Evolutionary conservation across 2,329 filamentous ascomycete genomes (phyloP).

Genomic region (Lithohypha guttulata): DNA sequence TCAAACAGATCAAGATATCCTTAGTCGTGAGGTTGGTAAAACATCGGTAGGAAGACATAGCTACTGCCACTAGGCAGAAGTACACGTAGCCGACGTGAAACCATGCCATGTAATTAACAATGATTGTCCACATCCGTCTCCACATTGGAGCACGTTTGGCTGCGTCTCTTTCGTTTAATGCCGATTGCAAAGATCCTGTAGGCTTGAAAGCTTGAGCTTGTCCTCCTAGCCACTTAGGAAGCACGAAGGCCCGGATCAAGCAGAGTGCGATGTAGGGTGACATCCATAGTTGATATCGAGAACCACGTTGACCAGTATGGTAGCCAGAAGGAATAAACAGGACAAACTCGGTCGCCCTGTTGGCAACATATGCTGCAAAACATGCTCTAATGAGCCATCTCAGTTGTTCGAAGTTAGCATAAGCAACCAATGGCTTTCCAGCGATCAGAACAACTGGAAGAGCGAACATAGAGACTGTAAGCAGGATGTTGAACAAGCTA

Average conservation of each 20-base stretch:
- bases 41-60: constrained; percentile 42
- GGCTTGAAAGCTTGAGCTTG: constrained; percentile 50
- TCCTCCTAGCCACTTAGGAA: constrained; percentile 51
- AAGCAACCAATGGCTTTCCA: constrained; percentile 48
- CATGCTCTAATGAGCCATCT: constrained; percentile 48
- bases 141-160: constrained; percentile 33
- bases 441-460: constrained; percentile 49
- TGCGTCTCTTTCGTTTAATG: constrained; percentile 47
- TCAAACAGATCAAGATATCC: constrained; percentile 40
- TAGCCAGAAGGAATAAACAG: constrained; percentile 51
- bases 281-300: constrained; percentile 52
- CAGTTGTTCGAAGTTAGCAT: constrained; percentile 43
- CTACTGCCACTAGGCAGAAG: constrained; percentile 41
- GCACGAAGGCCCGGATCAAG: constrained; percentile 47
- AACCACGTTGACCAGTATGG: constrained; percentile 47
- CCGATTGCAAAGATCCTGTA: constrained; percentile 46
- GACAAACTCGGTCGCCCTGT: constrained; percentile 47
- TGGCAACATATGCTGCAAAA: constrained; percentile 41
- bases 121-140: constrained; percentile 43
- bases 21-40: constrained; percentile 32
- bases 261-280: constrained; percentile 50
- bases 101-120: constrained; percentile 45
- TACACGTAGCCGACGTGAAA: constrained; percentile 48
- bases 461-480: constrained; percentile 46
- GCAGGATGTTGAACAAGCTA: constrained; percentile 46